Evolutionary conservation across 768 basidiomycete genomes (phyloP), one percentile per base, ranked within the genome.

Genomic region (Psilocybe cubensis): DNA sequence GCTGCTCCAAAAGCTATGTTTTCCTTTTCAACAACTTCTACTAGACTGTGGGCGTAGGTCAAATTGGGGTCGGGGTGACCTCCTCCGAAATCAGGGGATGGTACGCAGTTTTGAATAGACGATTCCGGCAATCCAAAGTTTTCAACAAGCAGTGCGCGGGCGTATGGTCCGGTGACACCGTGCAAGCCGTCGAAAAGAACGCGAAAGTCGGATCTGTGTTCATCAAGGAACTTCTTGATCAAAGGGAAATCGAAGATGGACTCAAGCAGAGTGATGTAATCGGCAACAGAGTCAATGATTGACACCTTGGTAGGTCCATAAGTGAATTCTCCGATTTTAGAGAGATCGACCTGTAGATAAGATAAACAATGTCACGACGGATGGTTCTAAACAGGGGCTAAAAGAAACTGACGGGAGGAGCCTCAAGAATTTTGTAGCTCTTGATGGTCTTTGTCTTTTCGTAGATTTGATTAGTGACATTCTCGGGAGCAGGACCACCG

Each of bases 1-100:
- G 97, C 97, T 28, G 97, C 97, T 54, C 97, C 97, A 66, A 99
- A 98, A 42, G 84, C 81, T 63, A 98, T 95, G 56, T 85, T 79
- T 38, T 90, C 80, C 69, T 81, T 79, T 77, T 99, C 97, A 42
- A 99, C 97, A 17, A 79, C 88, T 58, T 96, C 91, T 33, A 99
- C 97, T 50, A 99, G 89, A 12, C 86, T 80, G 75, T 95, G 93
- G 1, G 97, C 97, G 73, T 98, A 99, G 7, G 95, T 98, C 66
- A 99, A 76, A 79, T 99, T 99, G 27, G 97, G 97, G 73, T 99
- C 97, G 3, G 97, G 97, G 74, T 99, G 97, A 57, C 92, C 92
- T 65, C 96, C 96, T 46, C 96, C 96, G 71, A 99, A 99, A 73
- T 98, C 94, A 20, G 96, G 96, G 41, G 90, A 83, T 6, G 97